Percentiles rank a stretch among this genome's conserved stretches.
These are phyloP conservation scores for Ophiostoma piceae DNA, from an alignment of 2,329 filamentous ascomycete species.

Conservation along the genomic window DNA sequence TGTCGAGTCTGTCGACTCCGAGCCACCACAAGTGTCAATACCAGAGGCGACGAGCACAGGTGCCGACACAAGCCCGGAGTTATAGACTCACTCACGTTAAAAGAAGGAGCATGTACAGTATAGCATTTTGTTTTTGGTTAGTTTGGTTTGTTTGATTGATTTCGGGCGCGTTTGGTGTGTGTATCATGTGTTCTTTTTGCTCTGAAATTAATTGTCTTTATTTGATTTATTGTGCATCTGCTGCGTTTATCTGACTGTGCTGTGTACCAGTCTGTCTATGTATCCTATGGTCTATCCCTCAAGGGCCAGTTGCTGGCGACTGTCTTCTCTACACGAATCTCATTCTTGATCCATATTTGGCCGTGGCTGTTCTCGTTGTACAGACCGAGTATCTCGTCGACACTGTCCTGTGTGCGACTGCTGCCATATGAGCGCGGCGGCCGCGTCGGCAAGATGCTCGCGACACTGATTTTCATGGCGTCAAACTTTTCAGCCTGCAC, in stretches of 20 bases:
- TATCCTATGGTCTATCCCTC: not conserved
- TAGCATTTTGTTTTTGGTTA: not conserved
- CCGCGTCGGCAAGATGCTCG: slow-evolving; percentile 7
- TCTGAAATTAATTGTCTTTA: not conserved
- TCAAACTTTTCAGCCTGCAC: slow-evolving; percentile 19
- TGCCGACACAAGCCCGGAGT: not conserved
- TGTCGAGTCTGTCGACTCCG: not conserved
- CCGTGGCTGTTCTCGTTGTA: slow-evolving; percentile 28
- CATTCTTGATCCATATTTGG: slow-evolving; percentile 28
- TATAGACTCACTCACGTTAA: not conserved
- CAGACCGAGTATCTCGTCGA: slow-evolving; percentile 34
- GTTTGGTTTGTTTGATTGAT: not conserved
- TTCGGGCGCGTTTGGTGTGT: not conserved
- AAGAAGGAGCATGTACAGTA: slow-evolving; percentile 5
- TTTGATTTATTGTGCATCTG: not conserved
- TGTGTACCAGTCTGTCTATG: not conserved
- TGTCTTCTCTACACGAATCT: slow-evolving; percentile 30
- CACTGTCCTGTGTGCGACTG: slow-evolving; percentile 30
- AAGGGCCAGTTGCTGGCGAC: slow-evolving; percentile 25
- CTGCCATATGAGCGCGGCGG: slow-evolving; percentile 20
- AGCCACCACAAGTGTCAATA: not conserved
- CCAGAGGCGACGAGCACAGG: not conserved
- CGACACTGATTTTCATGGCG: slow-evolving; percentile 36
- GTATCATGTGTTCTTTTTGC: not conserved
- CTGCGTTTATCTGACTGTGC: not conserved